These are phyloP conservation scores for Aspergillus terreus DNA, from an alignment of 2,329 filamentous ascomycete genomes.

Conservation along the genomic window DNA sequence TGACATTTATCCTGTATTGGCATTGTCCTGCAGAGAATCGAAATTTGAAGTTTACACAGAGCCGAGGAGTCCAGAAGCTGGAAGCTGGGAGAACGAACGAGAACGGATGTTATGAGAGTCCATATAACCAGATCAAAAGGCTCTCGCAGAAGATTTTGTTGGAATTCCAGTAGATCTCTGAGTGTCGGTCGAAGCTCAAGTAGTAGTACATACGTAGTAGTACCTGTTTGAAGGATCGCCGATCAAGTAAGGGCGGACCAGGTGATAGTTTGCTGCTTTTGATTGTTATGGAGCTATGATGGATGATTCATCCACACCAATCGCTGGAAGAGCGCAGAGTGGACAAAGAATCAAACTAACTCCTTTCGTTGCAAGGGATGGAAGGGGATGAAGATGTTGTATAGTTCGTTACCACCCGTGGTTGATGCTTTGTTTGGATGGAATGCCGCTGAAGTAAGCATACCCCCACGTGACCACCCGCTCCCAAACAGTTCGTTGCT, in stretches of 20 bases:
- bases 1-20: too few species aligned
- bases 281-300: neutral
- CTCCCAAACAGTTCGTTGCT: slow-evolving; percentile 30
- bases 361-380: neutral
- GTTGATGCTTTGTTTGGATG: neutral
- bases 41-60: too few species aligned
- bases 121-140: too few species aligned
- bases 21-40: too few species aligned
- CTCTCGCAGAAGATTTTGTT: neutral
- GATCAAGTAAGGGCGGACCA: neutral
- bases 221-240: neutral
- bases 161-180: neutral
- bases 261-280: neutral
- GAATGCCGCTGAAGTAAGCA: slow-evolving; percentile 22
- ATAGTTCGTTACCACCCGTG: neutral
- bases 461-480: slow-evolving; percentile 27
- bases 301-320: neutral
- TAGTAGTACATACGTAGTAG: neutral
- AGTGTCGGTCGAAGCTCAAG: neutral
- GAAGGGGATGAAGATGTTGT: neutral
- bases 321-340: too few species aligned
- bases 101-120: too few species aligned
- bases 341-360: too few species aligned
- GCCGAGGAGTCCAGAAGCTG: too few species aligned
- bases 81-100: too few species aligned